phyloP scores from a whole-genome alignment of 371 early-diverging fungal species.

The Mortierella sp. region DNA sequence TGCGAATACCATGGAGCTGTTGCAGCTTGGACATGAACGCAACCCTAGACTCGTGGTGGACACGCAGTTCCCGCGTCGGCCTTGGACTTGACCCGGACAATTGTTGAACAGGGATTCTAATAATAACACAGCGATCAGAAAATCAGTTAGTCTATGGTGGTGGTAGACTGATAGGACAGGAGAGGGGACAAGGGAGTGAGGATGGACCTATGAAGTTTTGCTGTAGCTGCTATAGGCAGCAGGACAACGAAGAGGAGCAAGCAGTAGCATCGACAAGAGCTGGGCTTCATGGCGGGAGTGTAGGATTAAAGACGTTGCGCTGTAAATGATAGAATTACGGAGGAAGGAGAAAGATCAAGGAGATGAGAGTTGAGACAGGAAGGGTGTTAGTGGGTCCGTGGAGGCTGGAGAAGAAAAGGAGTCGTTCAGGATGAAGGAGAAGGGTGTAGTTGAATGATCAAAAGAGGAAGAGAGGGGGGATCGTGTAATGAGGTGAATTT shows the following conservation, averaged over 20 bases:
- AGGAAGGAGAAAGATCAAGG: not conserved
- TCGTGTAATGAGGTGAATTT: no score
- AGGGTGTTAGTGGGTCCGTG: slow-evolving; percentile 4
- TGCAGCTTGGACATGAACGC: slow-evolving; percentile 42
- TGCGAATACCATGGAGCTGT: not conserved
- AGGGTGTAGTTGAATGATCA: no score
- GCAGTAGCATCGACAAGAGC: slow-evolving; percentile 29
- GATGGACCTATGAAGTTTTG: slow-evolving; percentile 29
- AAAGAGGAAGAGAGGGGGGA: not conserved
- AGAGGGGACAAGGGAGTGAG: not conserved
- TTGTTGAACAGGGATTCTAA: slow-evolving; percentile 42
- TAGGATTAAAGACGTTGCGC: no score
- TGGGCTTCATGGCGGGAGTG: slow-evolving; percentile 21
- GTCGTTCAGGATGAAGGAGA: not conserved
- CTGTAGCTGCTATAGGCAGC: slow-evolving; percentile 20
- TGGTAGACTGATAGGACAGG: not conserved
- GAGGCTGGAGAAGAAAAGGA: no score
- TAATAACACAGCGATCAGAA: slow-evolving; percentile 2
- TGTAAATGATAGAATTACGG: not conserved
- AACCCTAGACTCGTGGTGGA: slow-evolving; percentile 32
- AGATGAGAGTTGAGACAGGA: slow-evolving; percentile 1
- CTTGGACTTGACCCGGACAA: slow-evolving; percentile 22
- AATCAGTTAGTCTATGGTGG: not conserved
- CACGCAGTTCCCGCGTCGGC: slow-evolving; percentile 26
- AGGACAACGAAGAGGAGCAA: slow-evolving; percentile 28